These are phyloP conservation scores for Hyphodiscus hymeniophilus DNA, from an alignment of 495 filamentous ascomycete species.

Conservation along the genomic window DNA sequence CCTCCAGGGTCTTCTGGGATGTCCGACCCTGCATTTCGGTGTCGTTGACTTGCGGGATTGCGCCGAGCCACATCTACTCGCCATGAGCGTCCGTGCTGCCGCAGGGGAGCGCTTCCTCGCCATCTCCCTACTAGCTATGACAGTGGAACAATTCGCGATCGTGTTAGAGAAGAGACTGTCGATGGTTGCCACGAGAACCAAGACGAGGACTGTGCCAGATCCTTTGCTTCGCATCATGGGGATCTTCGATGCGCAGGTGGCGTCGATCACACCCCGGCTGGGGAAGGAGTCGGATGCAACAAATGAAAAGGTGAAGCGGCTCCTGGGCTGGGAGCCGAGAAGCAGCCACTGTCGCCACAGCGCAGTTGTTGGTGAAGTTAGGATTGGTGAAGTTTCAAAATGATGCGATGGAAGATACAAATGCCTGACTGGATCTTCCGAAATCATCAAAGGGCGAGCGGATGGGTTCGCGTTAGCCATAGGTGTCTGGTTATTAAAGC, in stretches of 20 bases:
- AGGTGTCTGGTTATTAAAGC: too few relatives aligned
- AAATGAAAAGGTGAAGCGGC: conserved; percentile 1
- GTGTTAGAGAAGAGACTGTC: background rate
- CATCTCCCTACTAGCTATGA: background rate
- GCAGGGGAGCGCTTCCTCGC: conserved; percentile 3
- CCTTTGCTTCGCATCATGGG: background rate
- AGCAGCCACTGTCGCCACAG: background rate
- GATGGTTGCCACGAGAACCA: background rate
- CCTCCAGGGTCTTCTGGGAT: background rate
- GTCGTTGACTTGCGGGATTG: conserved; percentile 5
- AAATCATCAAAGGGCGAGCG: too few relatives aligned
- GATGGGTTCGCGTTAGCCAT: too few relatives aligned
- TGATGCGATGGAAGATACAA: too few relatives aligned
- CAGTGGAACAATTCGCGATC: background rate
- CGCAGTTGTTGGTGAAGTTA: background rate
- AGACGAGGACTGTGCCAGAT: background rate
- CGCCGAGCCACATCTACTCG: background rate
- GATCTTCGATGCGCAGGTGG: background rate
- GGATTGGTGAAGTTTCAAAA: conserved; percentile 1
- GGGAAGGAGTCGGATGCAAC: background rate
- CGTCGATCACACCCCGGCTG: background rate
- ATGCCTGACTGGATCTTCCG: too few relatives aligned
- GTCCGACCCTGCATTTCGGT: background rate
- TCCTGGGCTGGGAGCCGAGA: conserved; percentile 1
- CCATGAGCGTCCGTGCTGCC: background rate